Evolutionary conservation across 371 early-diverging fungal species (phyloP).

Genomic region (Actinomucor elegans): DNA sequence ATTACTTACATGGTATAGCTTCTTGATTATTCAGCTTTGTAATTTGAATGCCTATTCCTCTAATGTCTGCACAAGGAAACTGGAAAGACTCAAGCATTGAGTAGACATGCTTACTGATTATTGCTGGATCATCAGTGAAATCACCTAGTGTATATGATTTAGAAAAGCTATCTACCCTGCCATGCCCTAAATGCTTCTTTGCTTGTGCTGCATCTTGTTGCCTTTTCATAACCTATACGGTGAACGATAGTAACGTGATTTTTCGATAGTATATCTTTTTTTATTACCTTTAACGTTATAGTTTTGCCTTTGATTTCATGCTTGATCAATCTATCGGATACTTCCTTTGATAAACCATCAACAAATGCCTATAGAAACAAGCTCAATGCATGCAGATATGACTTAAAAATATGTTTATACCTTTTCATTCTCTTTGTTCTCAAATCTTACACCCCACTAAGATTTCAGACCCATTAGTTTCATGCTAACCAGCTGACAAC

Average conservation of each 20-base stretch:
- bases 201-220: slow-evolving; percentile 50
- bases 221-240: slow-evolving; percentile 45
- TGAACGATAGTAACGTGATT: background rate
- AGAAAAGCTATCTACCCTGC: slow-evolving; percentile 62
- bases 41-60: slow-evolving; percentile 68
- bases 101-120: slow-evolving; percentile 46
- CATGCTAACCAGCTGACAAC: too few species aligned
- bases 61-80: slow-evolving; percentile 54
- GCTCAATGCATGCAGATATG: too few species aligned
- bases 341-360: slow-evolving; percentile 50
- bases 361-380: slow-evolving; percentile 41
- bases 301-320: slow-evolving; percentile 47
- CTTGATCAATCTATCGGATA: slow-evolving; percentile 48
- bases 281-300: slow-evolving; percentile 59
- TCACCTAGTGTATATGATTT: slow-evolving; percentile 49
- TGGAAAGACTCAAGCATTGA: slow-evolving; percentile 46
- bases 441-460: slow-evolving; percentile 87
- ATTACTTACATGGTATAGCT: background rate
- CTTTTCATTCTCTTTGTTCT: slow-evolving; percentile 61
- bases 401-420: slow-evolving; percentile 24
- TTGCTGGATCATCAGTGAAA: slow-evolving; percentile 44
- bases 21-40: slow-evolving; percentile 46
- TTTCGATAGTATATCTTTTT: background rate
- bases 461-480: background rate
- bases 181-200: slow-evolving; percentile 67